These are phyloP conservation scores for Cinchona pubescens DNA, from an alignment of 257 asterid genomes.

Conservation along the genomic window DNA sequence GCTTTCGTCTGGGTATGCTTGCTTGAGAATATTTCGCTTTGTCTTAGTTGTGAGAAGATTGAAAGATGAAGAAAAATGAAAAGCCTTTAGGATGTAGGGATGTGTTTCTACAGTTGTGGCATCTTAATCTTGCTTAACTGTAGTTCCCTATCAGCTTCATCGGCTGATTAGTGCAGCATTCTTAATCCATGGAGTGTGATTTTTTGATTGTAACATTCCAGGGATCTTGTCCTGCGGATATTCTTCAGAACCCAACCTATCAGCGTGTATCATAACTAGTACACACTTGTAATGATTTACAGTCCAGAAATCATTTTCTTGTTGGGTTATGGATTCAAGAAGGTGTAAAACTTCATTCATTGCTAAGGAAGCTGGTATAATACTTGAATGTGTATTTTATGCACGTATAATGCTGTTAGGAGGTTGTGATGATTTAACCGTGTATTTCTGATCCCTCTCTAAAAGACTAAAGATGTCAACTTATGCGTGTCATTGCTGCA, in stretches of 20 bases:
- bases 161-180: background rate
- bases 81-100: background rate
- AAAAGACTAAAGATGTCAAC: background rate
- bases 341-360: background rate
- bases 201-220: background rate
- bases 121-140: background rate
- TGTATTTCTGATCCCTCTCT: background rate
- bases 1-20: background rate
- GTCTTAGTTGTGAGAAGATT: background rate
- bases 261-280: too few species aligned
- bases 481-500: background rate
- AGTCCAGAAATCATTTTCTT: background rate
- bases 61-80: background rate
- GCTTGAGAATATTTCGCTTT: background rate
- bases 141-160: background rate
- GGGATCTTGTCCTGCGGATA: background rate
- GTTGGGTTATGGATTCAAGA: background rate
- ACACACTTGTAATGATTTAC: background rate
- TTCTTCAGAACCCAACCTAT: too few species aligned
- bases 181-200: background rate
- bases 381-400: background rate
- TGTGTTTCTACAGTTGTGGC: background rate
- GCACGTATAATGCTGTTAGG: background rate
- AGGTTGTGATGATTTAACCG: background rate
- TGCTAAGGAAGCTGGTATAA: background rate